Conservation (phyloP, 192 early-diverging fungal genomes). For the Piromyces finnis region DNA sequence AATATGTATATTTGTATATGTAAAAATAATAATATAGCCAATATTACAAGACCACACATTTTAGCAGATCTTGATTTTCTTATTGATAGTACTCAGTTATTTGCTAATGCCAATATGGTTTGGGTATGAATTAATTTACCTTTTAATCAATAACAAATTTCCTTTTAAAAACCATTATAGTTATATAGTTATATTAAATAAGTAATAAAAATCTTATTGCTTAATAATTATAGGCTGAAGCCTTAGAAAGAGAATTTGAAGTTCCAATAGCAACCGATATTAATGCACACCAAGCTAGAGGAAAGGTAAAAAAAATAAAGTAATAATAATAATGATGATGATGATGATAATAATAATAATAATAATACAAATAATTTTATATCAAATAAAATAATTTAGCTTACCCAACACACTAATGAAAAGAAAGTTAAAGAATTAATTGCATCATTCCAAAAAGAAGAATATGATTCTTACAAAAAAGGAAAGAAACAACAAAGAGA, state of each 20-base stretch:
- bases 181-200: too few relatives aligned
- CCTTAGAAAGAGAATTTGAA: conserved; percentile 23
- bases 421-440: conserved; percentile 15
- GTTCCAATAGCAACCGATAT: conserved; percentile 9
- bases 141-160: too few relatives aligned
- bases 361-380: conserved; percentile 1
- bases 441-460: conserved; percentile 17
- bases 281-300: not conserved
- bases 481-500: conserved; percentile 24
- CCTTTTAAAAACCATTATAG: too few relatives aligned
- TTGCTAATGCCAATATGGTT: conserved; percentile 27
- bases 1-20: too few relatives aligned
- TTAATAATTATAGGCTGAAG: conserved; percentile 8
- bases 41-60: conserved; percentile 9
- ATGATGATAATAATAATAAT: conserved; percentile 5
- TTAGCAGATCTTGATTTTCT: conserved; percentile 28
- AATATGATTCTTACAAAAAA: conserved; percentile 17
- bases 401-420: conserved; percentile 18
- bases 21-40: conserved; percentile 9
- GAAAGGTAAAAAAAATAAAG: not conserved
- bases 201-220: not conserved
- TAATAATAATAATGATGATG: conserved; percentile 1
- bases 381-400: not conserved
- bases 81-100: conserved; percentile 26
- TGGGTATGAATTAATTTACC: conserved; percentile 14